Percentiles rank a stretch among this genome's conserved stretches.
phyloP scores from a whole-genome alignment of 2,329 filamentous ascomycete genomes.

The Alternaria gansuensis region DNA sequence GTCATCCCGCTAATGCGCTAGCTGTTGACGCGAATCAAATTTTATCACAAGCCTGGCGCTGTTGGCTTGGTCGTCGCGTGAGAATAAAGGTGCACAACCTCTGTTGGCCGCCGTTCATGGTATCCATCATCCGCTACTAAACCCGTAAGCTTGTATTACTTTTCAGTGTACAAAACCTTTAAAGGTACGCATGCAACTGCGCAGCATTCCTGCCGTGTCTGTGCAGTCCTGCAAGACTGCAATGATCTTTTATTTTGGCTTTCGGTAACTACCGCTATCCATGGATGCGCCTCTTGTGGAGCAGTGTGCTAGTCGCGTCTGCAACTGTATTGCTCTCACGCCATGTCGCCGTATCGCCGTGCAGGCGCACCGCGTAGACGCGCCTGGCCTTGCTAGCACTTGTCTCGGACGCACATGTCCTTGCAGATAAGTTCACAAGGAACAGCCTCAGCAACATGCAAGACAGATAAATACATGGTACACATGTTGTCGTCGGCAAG shows the following conservation, averaged over 20 bases:
- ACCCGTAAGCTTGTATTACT: conserved; percentile 3
- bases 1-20: background rate
- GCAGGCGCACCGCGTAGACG: conserved; percentile 12
- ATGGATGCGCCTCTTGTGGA: conserved; percentile 9
- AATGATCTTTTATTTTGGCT: background rate
- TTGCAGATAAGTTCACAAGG: conserved; percentile 15
- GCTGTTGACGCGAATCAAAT: background rate
- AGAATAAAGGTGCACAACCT: background rate
- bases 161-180: background rate
- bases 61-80: background rate
- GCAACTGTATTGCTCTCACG: conserved; percentile 15
- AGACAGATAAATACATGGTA: background rate
- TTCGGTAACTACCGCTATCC: conserved; percentile 15
- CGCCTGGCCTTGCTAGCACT: conserved; percentile 13
- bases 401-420: conserved; percentile 17
- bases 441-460: conserved; percentile 19
- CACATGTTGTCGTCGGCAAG: background rate
- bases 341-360: conserved; percentile 11
- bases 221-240: background rate
- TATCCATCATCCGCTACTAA: background rate
- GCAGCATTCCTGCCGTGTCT: background rate
- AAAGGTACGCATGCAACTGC: background rate
- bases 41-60: background rate
- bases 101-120: background rate
- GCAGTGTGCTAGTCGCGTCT: conserved; percentile 11